phyloP scores from a whole-genome alignment of 495 filamentous ascomycete species.

The Aspergillus avenaceus region DNA sequence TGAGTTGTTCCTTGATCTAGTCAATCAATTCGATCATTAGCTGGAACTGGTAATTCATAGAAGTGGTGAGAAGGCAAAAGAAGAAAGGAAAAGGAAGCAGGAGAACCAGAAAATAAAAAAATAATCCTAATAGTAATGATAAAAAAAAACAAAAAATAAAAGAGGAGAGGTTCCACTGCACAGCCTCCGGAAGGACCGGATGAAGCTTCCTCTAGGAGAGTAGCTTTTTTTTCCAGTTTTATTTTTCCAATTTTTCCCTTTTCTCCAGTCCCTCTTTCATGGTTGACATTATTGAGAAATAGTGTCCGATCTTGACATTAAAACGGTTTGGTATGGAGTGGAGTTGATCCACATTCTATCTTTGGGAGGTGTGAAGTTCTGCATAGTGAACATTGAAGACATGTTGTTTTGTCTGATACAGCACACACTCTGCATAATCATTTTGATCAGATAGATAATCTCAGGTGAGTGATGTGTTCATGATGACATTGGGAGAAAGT shows the following conservation, averaged over 20 bases:
- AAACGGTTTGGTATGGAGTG: neutral
- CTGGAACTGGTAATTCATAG: neutral
- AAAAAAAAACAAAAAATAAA: slow-evolving; percentile 12
- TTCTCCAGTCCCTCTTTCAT: no score
- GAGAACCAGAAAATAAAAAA: slow-evolving; percentile 15
- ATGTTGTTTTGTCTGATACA: no score
- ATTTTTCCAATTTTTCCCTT: slow-evolving; percentile 1
- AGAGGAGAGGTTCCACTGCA: slow-evolving; percentile 33
- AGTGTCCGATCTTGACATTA: neutral
- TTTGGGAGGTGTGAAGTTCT: neutral
- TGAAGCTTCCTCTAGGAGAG: slow-evolving; percentile 4
- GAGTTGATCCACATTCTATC: neutral
- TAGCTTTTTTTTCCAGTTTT: neutral
- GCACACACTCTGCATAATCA: no score
- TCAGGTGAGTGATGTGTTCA: neutral
- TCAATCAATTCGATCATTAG: neutral
- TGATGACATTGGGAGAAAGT: neutral
- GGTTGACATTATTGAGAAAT: neutral
- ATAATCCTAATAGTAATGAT: no score
- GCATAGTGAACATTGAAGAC: no score
- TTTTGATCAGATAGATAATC: no score
- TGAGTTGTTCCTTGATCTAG: neutral
- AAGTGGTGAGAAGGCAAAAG: neutral
- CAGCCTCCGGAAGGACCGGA: slow-evolving; percentile 35
- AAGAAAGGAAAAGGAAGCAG: slow-evolving; percentile 5